A percentile compares a stretch with the other conserved stretches of the same genome.
Evolutionary conservation across 306 rosid species (phyloP).

Genomic region (Pterocarpus macrocarpus): DNA sequence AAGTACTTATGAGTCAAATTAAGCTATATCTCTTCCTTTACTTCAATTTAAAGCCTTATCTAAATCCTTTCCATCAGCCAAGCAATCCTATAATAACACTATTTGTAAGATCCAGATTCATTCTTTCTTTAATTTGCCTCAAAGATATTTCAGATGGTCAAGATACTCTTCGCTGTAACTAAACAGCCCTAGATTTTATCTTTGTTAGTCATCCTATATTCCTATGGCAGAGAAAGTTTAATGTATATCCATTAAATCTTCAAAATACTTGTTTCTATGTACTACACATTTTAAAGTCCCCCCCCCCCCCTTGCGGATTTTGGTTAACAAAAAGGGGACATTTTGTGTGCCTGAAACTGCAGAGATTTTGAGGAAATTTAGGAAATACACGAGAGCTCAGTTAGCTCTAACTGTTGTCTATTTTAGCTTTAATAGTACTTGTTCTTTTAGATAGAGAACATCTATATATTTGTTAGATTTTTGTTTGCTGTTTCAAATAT

Average conservation of each 20-base stretch:
- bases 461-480: neutral
- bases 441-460: conserved; percentile 1
- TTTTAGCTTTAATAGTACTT: conserved; percentile 17
- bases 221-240: conserved; percentile 16
- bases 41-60: conserved; percentile 28
- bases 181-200: neutral
- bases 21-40: conserved; percentile 14
- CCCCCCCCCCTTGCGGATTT: no score
- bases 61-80: conserved; percentile 19
- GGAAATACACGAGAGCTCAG: conserved; percentile 29
- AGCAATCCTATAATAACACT: conserved; percentile 31
- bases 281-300: conserved; percentile 4
- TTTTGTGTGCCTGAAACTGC: conserved; percentile 26
- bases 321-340: conserved; percentile 4
- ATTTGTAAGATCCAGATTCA: conserved; percentile 15
- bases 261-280: conserved; percentile 14
- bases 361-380: conserved; percentile 29
- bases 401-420: conserved; percentile 17
- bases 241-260: conserved; percentile 28
- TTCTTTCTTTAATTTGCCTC: neutral
- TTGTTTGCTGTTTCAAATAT: neutral
- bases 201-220: conserved; percentile 2
- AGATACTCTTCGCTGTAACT: neutral
- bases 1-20: conserved; percentile 21
- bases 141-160: neutral